These are phyloP conservation scores for Chlamydomonas schloesseri DNA, from an alignment of 139 green algal species.

Conservation along the genomic window DNA sequence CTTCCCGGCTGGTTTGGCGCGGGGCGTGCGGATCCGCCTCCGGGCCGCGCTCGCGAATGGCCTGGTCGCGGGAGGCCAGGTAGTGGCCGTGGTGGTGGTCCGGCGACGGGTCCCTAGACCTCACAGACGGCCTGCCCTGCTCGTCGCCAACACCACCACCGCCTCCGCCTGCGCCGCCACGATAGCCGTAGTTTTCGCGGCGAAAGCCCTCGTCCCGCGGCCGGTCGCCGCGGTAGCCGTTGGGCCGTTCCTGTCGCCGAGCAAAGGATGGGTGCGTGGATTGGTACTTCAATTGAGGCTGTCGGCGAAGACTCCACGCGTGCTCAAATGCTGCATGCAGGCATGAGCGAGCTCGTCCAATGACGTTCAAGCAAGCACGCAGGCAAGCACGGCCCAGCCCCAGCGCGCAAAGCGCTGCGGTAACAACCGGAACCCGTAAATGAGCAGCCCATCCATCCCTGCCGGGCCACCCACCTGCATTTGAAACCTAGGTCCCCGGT, in stretches of 20 bases:
- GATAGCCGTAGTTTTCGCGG: conserved; percentile 9
- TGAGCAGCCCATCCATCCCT: too few relatives aligned
- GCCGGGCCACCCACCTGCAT: too few relatives aligned
- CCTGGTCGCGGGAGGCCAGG: not conserved
- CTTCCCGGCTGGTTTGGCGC: conserved; percentile 9
- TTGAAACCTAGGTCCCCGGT: conserved; percentile 11
- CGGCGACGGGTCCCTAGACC: conserved; percentile 21
- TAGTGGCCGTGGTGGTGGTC: conserved; percentile 19
- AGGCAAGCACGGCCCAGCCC: too few relatives aligned
- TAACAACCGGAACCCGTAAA: too few relatives aligned
- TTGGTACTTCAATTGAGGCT: too few relatives aligned
- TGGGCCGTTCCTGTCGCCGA: conserved; percentile 3
- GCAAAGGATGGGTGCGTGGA: not conserved
- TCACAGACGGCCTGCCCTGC: not conserved
- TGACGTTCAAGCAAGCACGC: too few relatives aligned
- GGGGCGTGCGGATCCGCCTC: not conserved
- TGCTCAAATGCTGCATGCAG: too few relatives aligned
- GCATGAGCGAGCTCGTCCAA: too few relatives aligned
- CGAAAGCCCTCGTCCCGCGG: conserved; percentile 23
- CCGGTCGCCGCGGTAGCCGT: conserved; percentile 13
- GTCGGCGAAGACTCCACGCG: too few relatives aligned
- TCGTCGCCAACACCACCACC: not conserved
- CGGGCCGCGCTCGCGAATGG: not conserved
- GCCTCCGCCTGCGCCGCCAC: not conserved
- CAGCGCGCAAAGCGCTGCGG: too few relatives aligned